These are phyloP conservation scores for Microsporum ferrugineum DNA, from an alignment of 2,329 filamentous ascomycete genomes.

Conservation along the genomic window DNA sequence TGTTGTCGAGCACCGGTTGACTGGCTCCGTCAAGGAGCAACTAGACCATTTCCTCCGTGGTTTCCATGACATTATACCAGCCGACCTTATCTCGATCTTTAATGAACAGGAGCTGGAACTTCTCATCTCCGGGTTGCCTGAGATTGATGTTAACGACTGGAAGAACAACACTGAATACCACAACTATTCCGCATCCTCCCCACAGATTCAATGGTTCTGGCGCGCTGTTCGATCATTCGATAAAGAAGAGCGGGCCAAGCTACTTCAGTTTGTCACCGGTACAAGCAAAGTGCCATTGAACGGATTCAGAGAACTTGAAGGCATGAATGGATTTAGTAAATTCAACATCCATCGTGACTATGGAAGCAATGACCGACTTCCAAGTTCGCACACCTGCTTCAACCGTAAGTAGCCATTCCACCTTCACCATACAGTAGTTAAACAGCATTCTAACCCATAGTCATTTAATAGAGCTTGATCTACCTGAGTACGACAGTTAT, in stretches of 20 bases:
- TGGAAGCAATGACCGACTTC: conserved; percentile 87
- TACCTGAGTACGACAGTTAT: conserved; percentile 96
- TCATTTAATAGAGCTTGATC: conserved; percentile 65
- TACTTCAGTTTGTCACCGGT: conserved; percentile 95
- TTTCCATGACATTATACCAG: conserved; percentile 96
- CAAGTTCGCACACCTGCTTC: conserved; percentile 96
- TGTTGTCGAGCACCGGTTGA: conserved; percentile 86
- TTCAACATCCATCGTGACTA: conserved; percentile 99
- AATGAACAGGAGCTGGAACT: conserved; percentile 96
- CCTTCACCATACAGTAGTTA: background rate
- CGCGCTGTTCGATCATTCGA: conserved; percentile 92
- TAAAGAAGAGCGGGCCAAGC: conserved; percentile 94
- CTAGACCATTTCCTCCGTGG: conserved; percentile 86
- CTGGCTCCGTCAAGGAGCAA: conserved; percentile 86
- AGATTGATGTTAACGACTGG: conserved; percentile 98
- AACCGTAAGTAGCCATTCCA: conserved; percentile 62
- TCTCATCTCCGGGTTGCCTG: conserved; percentile 88
- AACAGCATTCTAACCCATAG: conserved; percentile 24
- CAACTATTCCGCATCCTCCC: conserved; percentile 87
- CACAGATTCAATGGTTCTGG: conserved; percentile 99
- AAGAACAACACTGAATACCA: conserved; percentile 98
- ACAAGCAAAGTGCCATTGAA: conserved; percentile 97
- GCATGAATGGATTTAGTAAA: conserved; percentile 94
- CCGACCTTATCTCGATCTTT: conserved; percentile 90
- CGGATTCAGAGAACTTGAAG: conserved; percentile 96